Base-by-base conservation (phyloP, 805 yeast species). In the Starmerella gropengiesseri region DNA sequence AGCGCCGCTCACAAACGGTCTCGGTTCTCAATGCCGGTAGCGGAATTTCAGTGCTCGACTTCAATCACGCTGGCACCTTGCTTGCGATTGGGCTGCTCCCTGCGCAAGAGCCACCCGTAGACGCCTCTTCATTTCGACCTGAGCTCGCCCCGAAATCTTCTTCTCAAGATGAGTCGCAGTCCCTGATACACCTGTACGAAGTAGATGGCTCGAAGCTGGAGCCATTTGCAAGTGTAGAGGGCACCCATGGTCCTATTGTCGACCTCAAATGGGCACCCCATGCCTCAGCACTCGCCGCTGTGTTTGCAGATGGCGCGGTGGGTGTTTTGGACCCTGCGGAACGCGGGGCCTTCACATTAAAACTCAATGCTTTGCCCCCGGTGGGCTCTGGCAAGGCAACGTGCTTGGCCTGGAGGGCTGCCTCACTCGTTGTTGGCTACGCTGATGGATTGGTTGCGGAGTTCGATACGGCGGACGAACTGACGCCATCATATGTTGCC, bases 401-500 rank as follows among this genome's bases (percentile, higher is more conserved):
- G 1, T 58, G 72, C 27, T 77, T 71, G 48, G 72, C 71, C 60
- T 31, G 73, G 5, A 65, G 67, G 8, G 52, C 64, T 5, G 60
- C 63, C 3, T 62, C 55, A 11, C 56, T 81, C 1, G 56, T 78
- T 2, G 73, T 75, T 23, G 89, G 87, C 0, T 68, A 74, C 5
- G 57, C 65, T 2, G 70, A 73, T 41, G 91, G 91, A 0, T 63
- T 62, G 23, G 59, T 81, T 8, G 77, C 75, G 0, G 85, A 78
- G 53, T 77, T 68, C 45, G 62, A 67, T 9, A 51, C 75, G 1
- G 29, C 51, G 3, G 59, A 59, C 13, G 25, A 35, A 2, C 17
- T 42, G 1, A 7, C 19, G 16, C 75, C 75, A 1, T 61, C 68
- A 1, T 67, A 48, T 44, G 56, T 64, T 20, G 53, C 56, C 21